Conservation (phyloP, 345 rosid species). For the Populus nigra region DNA sequence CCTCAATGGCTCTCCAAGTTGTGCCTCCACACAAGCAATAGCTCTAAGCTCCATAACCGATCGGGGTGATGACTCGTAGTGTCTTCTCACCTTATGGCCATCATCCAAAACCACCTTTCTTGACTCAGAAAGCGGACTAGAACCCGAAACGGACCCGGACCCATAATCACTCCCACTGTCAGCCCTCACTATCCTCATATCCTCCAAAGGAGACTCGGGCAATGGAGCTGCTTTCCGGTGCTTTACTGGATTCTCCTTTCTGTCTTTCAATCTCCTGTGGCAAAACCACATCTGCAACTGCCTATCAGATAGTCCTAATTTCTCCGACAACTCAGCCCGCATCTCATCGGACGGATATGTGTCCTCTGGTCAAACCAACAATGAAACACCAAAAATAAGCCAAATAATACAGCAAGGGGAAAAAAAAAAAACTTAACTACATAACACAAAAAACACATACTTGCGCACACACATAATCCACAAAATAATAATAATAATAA, state of each 20-base stretch:
- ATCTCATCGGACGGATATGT: slow-evolving; percentile 77
- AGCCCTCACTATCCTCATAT: slow-evolving; percentile 32
- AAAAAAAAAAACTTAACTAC: neutral
- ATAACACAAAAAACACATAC: neutral
- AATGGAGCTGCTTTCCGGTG: slow-evolving; percentile 36
- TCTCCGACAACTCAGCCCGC: slow-evolving; percentile 70
- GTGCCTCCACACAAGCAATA: slow-evolving; percentile 87
- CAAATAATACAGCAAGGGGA: neutral
- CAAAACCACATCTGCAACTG: slow-evolving; percentile 99
- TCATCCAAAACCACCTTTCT: slow-evolving; percentile 41
- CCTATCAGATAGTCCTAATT: slow-evolving; percentile 84
- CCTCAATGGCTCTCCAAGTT: slow-evolving; percentile 90
- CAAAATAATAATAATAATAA: neutral
- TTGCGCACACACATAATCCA: neutral
- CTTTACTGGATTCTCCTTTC: slow-evolving; percentile 54
- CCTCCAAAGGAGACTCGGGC: slow-evolving; percentile 48
- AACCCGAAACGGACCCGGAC: slow-evolving; percentile 74
- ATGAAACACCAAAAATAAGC: slow-evolving; percentile 15
- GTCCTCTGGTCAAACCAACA: slow-evolving; percentile 55
- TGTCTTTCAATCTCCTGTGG: slow-evolving; percentile 93
- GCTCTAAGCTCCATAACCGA: slow-evolving; percentile 82
- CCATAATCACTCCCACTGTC: slow-evolving; percentile 60
- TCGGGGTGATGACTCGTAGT: slow-evolving; percentile 59
- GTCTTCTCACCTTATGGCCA: slow-evolving; percentile 40
- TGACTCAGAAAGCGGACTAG: slow-evolving; percentile 53